These are phyloP conservation scores for Lecanosticta acicola DNA, from an alignment of 2,329 filamentous ascomycete species.

Conservation along the genomic window DNA sequence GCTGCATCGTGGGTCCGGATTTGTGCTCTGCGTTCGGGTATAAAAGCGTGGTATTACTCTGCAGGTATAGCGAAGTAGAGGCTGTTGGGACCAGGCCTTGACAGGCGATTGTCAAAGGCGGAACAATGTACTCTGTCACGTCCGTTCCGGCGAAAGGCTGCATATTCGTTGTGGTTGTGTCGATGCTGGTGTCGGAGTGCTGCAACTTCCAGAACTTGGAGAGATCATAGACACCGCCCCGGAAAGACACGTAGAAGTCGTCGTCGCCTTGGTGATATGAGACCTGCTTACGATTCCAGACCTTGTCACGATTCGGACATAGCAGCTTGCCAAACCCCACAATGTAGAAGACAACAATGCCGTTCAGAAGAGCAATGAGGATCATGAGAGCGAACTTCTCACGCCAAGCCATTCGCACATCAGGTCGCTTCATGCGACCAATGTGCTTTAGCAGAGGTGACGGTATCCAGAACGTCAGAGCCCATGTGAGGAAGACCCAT, in stretches of 20 bases:
- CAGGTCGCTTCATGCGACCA: constrained; percentile 93
- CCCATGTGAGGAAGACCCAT: constrained; percentile 82
- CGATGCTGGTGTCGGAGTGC: constrained; percentile 66
- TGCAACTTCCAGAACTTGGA: constrained; percentile 78
- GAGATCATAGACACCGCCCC: constrained; percentile 87
- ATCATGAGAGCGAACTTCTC: constrained; percentile 84
- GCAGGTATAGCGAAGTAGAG: constrained; percentile 53
- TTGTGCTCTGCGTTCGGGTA: constrained; percentile 53
- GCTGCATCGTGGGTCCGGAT: constrained; percentile 57
- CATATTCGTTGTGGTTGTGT: constrained; percentile 63
- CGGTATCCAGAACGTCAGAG: constrained; percentile 88
- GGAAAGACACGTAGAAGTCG: constrained; percentile 83
- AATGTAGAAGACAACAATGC: constrained; percentile 82
- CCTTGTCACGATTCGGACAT: constrained; percentile 89
- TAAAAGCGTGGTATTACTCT: constrained; percentile 58
- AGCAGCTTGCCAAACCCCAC: constrained; percentile 76
- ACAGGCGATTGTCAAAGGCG: constrained; percentile 71
- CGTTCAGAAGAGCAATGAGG: constrained; percentile 78
- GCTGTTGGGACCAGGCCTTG: constrained; percentile 57
- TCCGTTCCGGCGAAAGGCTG: constrained; percentile 68
- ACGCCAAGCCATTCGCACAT: constrained; percentile 95
- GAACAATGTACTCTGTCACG: constrained; percentile 78
- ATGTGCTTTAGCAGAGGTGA: constrained; percentile 73
- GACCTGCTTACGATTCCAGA: constrained; percentile 70
- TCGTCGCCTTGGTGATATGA: constrained; percentile 61